These are phyloP conservation scores for Solanum hybrid DNA, from an alignment of 305 asterid species.

Conservation along the genomic window DNA sequence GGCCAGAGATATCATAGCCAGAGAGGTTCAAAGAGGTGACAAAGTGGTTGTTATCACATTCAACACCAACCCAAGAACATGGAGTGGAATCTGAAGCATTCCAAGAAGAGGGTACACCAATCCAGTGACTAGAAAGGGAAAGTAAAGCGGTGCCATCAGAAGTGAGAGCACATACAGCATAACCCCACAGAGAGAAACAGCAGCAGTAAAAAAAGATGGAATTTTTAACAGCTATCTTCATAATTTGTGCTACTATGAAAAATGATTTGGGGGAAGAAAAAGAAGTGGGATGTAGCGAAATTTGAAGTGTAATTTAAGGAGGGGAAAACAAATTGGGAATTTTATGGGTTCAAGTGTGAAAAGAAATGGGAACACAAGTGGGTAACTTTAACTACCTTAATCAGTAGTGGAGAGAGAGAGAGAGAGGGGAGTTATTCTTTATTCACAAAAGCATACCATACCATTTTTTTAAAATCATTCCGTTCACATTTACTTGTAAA, in stretches of 20 bases:
- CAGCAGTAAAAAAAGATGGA: conserved; percentile 4
- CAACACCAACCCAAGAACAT: conserved; percentile 78
- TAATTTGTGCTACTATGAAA: background rate
- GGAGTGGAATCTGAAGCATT: conserved; percentile 67
- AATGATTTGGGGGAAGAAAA: background rate
- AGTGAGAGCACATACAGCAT: conserved; percentile 18
- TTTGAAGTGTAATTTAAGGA: background rate
- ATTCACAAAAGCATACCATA: background rate
- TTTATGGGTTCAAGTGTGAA: background rate
- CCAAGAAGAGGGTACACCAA: conserved; percentile 59
- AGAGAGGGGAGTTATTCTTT: background rate
- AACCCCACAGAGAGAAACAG: conserved; percentile 11
- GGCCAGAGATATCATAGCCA: conserved; percentile 50
- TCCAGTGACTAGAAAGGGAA: conserved; percentile 56
- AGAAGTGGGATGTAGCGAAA: background rate
- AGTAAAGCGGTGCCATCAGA: conserved; percentile 56
- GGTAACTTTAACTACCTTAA: background rate
- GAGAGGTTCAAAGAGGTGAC: conserved; percentile 46
- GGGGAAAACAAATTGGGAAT: background rate
- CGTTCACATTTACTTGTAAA: too few species aligned
- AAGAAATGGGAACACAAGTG: background rate
- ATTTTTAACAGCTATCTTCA: conserved; percentile 7
- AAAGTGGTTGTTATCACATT: conserved; percentile 29
- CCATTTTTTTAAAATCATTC: background rate
- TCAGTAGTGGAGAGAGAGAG: background rate